phyloP scores from a whole-genome alignment of 2,329 filamentous ascomycete species.

The Cladosporium sp. region DNA sequence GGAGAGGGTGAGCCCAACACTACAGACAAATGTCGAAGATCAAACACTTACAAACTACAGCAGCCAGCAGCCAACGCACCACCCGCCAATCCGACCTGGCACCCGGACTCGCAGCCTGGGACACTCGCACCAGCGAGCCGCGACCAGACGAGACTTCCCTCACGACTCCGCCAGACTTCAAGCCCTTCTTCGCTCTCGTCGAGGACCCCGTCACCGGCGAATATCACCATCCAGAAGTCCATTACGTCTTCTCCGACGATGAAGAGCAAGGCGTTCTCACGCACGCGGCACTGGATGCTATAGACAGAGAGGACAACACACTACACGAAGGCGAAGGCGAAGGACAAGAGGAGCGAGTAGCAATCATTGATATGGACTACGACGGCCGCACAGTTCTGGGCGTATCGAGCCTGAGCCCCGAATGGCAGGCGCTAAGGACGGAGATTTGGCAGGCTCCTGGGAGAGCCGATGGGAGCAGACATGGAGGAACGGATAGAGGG shows the following conservation, averaged over 20 bases:
- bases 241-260: constrained; percentile 93
- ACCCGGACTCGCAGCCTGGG: constrained; percentile 10
- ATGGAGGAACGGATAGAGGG: constrained; percentile 34
- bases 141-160: not conserved
- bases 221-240: constrained; percentile 78
- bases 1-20: constrained; percentile 8
- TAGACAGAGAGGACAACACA: constrained; percentile 43
- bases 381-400: constrained; percentile 55
- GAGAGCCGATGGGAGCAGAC: constrained; percentile 35
- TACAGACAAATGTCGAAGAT: too few relatives aligned
- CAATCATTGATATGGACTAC: constrained; percentile 51
- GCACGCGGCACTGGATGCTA: constrained; percentile 55
- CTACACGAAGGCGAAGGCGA: constrained; percentile 14
- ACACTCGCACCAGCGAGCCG: constrained; percentile 8
- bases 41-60: too few relatives aligned
- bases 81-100: constrained; percentile 10
- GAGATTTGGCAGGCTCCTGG: constrained; percentile 57
- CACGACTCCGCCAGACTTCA: constrained; percentile 51
- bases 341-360: constrained; percentile 46
- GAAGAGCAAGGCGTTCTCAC: constrained; percentile 66
- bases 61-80: constrained; percentile 9
- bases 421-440: constrained; percentile 64
- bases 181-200: constrained; percentile 81
- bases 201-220: constrained; percentile 69
- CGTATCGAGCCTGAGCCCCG: constrained; percentile 67